Conservation (phyloP, 768 basidiomycete genomes). For the Termitomyces sp. region DNA sequence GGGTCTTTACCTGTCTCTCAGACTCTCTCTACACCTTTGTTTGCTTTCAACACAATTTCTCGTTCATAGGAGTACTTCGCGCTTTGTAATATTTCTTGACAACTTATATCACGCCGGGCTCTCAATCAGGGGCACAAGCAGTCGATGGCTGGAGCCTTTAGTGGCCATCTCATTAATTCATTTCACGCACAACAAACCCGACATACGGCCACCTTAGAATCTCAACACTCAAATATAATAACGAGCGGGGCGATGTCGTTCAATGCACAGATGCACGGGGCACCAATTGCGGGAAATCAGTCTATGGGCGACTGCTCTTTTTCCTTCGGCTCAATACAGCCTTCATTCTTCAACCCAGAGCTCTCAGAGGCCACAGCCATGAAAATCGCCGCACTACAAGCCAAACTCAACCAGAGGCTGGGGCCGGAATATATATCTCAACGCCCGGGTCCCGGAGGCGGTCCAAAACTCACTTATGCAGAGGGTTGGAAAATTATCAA, state of each 20-base stretch:
- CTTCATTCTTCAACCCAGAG: constrained; percentile 28
- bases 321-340: constrained; percentile 25
- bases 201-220: constrained; percentile 12
- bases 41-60: not conserved
- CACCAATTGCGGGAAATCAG: constrained; percentile 18
- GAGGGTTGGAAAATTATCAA: constrained; percentile 99
- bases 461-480: constrained; percentile 86
- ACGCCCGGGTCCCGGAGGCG: constrained; percentile 83
- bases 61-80: not conserved
- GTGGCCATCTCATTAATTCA: constrained; percentile 53
- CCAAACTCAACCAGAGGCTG: constrained; percentile 80
- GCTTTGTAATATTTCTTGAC: not conserved
- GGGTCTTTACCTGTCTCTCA: too few species aligned
- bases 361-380: constrained; percentile 61
- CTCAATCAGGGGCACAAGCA: not conserved
- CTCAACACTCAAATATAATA: constrained; percentile 30
- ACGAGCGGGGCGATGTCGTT: constrained; percentile 61
- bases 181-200: constrained; percentile 31
- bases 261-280: constrained; percentile 56
- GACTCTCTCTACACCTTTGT: too few species aligned
- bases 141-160: constrained; percentile 56
- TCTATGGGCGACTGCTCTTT: constrained; percentile 23
- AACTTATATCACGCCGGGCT: not conserved
- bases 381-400: constrained; percentile 71
- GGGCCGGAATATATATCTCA: constrained; percentile 94